A percentile compares a stretch with the other conserved stretches of the same genome.
Evolutionary conservation across 345 rosid genomes (phyloP).

Genomic region (Rhizophora mangle): DNA sequence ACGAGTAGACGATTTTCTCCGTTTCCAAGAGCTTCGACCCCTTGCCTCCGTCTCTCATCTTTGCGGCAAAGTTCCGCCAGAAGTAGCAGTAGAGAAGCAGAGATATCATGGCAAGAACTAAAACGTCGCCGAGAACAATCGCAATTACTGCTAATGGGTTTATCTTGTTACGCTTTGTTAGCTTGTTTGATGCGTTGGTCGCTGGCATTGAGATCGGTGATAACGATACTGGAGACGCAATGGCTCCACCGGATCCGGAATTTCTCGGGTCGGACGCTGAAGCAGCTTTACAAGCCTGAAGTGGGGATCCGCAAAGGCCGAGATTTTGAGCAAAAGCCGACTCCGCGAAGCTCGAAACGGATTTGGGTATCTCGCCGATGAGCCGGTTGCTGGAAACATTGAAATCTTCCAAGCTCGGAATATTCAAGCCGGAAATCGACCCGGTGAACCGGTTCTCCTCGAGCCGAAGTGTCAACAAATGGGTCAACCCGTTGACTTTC

Average conservation of each 20-base stretch:
- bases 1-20: slow-evolving; percentile 85
- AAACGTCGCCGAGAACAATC: slow-evolving; percentile 60
- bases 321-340: slow-evolving; percentile 55
- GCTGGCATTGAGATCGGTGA: slow-evolving; percentile 60
- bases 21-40: slow-evolving; percentile 63
- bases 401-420: slow-evolving; percentile 67
- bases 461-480: slow-evolving; percentile 72
- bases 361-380: slow-evolving; percentile 63
- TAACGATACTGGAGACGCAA: slow-evolving; percentile 65
- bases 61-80: slow-evolving; percentile 65
- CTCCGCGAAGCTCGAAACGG: slow-evolving; percentile 53
- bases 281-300: slow-evolving; percentile 37
- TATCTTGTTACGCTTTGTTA: slow-evolving; percentile 25
- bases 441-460: slow-evolving; percentile 65
- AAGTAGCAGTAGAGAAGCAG: slow-evolving; percentile 81
- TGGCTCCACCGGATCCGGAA: slow-evolving; percentile 66
- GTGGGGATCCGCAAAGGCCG: slow-evolving; percentile 71
- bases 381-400: slow-evolving; percentile 65
- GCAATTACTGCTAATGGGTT: slow-evolving; percentile 61
- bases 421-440: slow-evolving; percentile 35
- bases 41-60: slow-evolving; percentile 43
- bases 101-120: slow-evolving; percentile 60
- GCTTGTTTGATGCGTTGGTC: slow-evolving; percentile 15
- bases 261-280: slow-evolving; percentile 40
- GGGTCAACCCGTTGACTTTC: slow-evolving; percentile 47